Evolutionary conservation across 2,329 filamentous ascomycete genomes (phyloP), one percentile per base, ranked within the genome.

Genomic region (Talaromyces sp.): DNA sequence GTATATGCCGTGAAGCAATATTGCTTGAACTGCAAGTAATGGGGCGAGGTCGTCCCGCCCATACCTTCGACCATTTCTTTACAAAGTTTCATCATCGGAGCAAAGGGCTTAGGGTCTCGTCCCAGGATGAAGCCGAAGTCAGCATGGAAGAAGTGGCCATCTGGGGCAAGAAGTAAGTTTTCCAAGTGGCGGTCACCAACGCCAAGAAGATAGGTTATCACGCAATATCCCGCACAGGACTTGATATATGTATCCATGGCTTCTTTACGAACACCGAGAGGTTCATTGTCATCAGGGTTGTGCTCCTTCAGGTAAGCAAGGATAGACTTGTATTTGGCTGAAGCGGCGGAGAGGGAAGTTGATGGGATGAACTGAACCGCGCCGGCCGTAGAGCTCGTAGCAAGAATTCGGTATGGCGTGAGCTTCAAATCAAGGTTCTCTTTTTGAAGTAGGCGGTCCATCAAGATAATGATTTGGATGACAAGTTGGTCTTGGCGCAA

Each of bases 61-160:
- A 99, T 97, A 57, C 92, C 94, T 66, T 99, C 94, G 3, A 97
- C 90, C 94, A 99, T 99, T 69, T 99, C 93, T 64, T 92, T 93
- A 68, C 89, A 93, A 8, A 99, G 84, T 73, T 99, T 99, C 87
- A 99, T 96, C 47, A 93, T 86, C 0, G 94, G 94, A 0, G 94
- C 93, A 68, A 99, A 97, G 0, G 94, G 94, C 69, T 99, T 99
- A 0, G 94, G 94, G 63, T 99, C 94, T 36, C 94, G 89, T 16
- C 94, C 94, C 1, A 99, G 87, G 57, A 99, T 99, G 74, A 96
- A 99, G 37, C 95, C 94, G 66, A 99, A 99, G 72, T 99, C 94
- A 27, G 93, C 92, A 70, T 99, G 94, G 82, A 99, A 97, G 79
- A 99, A 99, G 73, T 95, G 91, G 4, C 85, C 94, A 62, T 92